Evolutionary conservation across 305 asterid genomes (phyloP), one percentile per base, ranked within the genome.

Genomic region (Fraxinus dipetala): DNA sequence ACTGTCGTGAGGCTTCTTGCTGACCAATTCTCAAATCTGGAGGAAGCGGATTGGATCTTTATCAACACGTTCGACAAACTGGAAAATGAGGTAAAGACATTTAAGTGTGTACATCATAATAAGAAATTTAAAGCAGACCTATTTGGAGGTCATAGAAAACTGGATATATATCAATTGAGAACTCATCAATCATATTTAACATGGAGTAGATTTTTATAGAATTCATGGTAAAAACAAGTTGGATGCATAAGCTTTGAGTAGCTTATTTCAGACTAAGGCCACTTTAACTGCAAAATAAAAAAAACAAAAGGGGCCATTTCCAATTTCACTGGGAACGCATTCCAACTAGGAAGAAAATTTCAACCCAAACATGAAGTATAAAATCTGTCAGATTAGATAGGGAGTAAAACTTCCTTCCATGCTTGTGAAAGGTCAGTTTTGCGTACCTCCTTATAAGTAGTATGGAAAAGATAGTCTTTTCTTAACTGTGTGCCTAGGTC

Each of bases 31-130:
- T 67, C 74, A 11, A 86, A 85, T 80, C 85, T 88, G 9, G 83
- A 80, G 18, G 70, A 77, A 56, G 91, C 90, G 4, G 88, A 88
- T 78, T 88, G 89, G 84, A 70, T 83, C 38, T 86, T 89, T 26
- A 86, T 88, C 84, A 88, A 89, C 83, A 72, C 81, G 14, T 88
- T 89, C 26, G 87, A 89, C 76, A 75, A 10, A 59, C 77, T 89
- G 13, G 92, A 89, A 73, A 73, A 43, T 48, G 89, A 87, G 92
- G 92, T 83, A 18, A 54, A 54, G 65, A 54, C 24, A 54, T 18
- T 18, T 54, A 54, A 54, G n/a, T n/a, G 63, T n/a, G 63, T n/a
- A 54, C 20, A 54, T 20, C 63, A 54, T 54, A 54, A 54, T n/a
- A n/a, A 54, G 11, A 54, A 54, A 22, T 5, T n/a, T 54, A 54